These are phyloP conservation scores for Pholiota adiposa DNA, from an alignment of 1,284 basidiomycete genomes.

Conservation along the genomic window DNA sequence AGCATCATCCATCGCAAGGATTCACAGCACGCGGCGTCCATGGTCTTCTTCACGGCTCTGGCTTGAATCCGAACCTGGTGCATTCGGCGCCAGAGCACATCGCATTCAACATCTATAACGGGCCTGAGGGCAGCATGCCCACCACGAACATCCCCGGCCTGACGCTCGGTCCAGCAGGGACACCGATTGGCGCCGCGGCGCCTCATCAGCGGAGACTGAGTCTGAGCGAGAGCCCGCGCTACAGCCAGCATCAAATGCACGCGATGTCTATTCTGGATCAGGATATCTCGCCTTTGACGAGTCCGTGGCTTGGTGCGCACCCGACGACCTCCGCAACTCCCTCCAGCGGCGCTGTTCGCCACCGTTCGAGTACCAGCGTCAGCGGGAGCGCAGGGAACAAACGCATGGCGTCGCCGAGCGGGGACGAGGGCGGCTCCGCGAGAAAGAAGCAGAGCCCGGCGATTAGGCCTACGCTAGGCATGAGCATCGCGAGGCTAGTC, in stretches of 20 bases:
- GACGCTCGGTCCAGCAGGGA: conserved; percentile 18
- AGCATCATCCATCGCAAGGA: conserved; percentile 3
- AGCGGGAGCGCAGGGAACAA: conserved; percentile 33
- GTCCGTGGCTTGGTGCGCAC: conserved; percentile 71
- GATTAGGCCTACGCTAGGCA: conserved; percentile 37
- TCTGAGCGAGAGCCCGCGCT: conserved; percentile 10
- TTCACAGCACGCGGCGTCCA: conserved; percentile 1
- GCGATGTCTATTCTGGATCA: conserved; percentile 49
- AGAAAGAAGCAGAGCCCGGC: conserved; percentile 60
- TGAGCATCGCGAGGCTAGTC: conserved; percentile 14
- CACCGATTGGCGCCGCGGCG: conserved; percentile 1
- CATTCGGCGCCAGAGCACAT: conserved; percentile 32
- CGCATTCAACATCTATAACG: conserved; percentile 30
- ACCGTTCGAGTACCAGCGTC: background rate
- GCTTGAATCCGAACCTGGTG: conserved; percentile 11
- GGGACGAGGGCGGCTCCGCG: conserved; percentile 42
- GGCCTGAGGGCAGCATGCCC: conserved; percentile 9
- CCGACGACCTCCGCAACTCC: conserved; percentile 13
- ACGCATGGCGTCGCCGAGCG: conserved; percentile 43
- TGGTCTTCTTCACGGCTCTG: background rate
- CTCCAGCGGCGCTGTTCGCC: background rate
- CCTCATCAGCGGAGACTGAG: conserved; percentile 13
- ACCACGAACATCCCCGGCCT: conserved; percentile 12
- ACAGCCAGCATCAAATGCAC: conserved; percentile 21
- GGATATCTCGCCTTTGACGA: conserved; percentile 76